Conservation (phyloP, 495 filamentous ascomycete species). For the Trichoderma orchidacearum region DNA sequence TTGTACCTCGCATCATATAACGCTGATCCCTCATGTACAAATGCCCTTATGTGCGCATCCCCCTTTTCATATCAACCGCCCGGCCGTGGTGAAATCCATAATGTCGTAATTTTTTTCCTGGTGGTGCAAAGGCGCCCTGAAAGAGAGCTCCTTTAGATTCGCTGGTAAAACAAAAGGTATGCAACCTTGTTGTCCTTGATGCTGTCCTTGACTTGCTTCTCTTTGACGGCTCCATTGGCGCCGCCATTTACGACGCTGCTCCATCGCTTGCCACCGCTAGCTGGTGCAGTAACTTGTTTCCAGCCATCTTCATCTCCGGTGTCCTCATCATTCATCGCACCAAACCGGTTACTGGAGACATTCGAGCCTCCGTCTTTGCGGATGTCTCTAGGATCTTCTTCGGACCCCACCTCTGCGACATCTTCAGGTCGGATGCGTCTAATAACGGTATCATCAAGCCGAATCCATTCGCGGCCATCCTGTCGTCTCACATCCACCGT, state of each 20-base stretch:
- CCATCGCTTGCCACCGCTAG: slow-evolving; percentile 51
- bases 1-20: background rate
- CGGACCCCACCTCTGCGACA: slow-evolving; percentile 73
- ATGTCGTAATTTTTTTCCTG: too few relatives aligned
- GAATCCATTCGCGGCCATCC: slow-evolving; percentile 88
- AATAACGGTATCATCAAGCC: slow-evolving; percentile 87
- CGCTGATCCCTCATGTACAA: background rate
- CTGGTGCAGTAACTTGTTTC: slow-evolving; percentile 65
- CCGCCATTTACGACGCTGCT: slow-evolving; percentile 49
- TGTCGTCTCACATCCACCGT: slow-evolving; percentile 92
- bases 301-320: slow-evolving; percentile 58
- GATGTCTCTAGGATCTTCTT: slow-evolving; percentile 60
- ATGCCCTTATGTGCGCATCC: background rate
- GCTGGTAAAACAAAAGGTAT: slow-evolving; percentile 91
- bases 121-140: background rate
- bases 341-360: slow-evolving; percentile 48
- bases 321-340: slow-evolving; percentile 52
- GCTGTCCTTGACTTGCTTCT: slow-evolving; percentile 54
- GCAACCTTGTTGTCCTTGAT: slow-evolving; percentile 91
- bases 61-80: background rate
- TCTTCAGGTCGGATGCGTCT: slow-evolving; percentile 76
- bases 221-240: slow-evolving; percentile 31
- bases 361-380: slow-evolving; percentile 13
- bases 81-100: background rate
- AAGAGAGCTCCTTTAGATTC: slow-evolving; percentile 28